Conservation (phyloP, 2,329 filamentous ascomycete species). For the Colletotrichum shisoi region DNA sequence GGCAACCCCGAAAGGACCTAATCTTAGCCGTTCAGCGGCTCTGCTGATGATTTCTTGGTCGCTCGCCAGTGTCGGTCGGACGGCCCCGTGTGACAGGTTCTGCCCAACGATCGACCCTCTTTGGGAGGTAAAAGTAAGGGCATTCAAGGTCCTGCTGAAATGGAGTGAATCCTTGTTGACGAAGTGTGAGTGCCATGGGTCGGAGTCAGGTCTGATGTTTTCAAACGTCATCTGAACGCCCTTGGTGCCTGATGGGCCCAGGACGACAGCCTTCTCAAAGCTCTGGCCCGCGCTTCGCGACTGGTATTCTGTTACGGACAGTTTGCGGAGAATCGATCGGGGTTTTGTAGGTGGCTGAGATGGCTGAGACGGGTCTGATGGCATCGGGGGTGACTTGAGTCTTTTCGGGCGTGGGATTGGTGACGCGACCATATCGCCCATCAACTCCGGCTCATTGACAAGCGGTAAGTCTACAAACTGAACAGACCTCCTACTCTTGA, state of each 20-base stretch:
- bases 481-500: slow-evolving; percentile 45
- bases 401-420: slow-evolving; percentile 16
- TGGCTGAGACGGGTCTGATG: slow-evolving; percentile 2
- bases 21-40: slow-evolving; percentile 48
- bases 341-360: not conserved
- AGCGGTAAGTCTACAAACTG: slow-evolving; percentile 45
- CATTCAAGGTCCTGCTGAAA: slow-evolving; percentile 50
- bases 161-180: slow-evolving; percentile 41
- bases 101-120: slow-evolving; percentile 5
- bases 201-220: slow-evolving; percentile 20
- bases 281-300: slow-evolving; percentile 15
- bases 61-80: slow-evolving; percentile 22
- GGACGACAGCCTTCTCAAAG: slow-evolving; percentile 24
- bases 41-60: slow-evolving; percentile 41
- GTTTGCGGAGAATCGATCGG: slow-evolving; percentile 11
- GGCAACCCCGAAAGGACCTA: slow-evolving; percentile 50
- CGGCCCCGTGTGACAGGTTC: slow-evolving; percentile 34
- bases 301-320: slow-evolving; percentile 34
- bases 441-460: slow-evolving; percentile 42
- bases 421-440: slow-evolving; percentile 40
- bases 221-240: slow-evolving; percentile 34
- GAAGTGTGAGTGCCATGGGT: slow-evolving; percentile 45
- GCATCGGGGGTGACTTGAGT: slow-evolving; percentile 27
- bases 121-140: slow-evolving; percentile 45
- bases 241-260: slow-evolving; percentile 28